Evolutionary conservation across 495 filamentous ascomycete genomes (phyloP).

Genomic region (Talaromyces trachyspermus): DNA sequence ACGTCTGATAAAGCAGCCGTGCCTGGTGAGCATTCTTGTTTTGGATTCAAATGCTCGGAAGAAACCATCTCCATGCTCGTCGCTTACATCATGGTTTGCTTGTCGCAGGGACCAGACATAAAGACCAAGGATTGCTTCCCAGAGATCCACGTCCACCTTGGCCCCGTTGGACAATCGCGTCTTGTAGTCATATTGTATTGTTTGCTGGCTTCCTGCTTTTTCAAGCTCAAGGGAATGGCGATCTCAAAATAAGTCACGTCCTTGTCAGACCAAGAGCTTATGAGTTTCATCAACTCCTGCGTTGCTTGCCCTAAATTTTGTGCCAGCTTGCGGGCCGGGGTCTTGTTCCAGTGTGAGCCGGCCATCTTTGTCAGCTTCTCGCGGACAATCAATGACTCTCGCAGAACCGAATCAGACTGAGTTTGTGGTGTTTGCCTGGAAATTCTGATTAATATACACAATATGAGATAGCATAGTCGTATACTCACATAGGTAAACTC

Average conservation of each 20-base stretch:
- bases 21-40: not conserved
- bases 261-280: not conserved
- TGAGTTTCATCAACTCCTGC: constrained; percentile 6
- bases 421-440: not conserved
- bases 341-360: constrained; percentile 21
- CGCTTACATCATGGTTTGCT: not conserved
- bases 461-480: not conserved
- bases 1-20: not conserved
- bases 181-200: not conserved
- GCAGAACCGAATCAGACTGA: not conserved
- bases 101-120: constrained; percentile 4
- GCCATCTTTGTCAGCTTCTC: not conserved
- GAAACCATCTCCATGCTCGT: not conserved
- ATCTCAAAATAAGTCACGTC: not conserved
- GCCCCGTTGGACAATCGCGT: not conserved
- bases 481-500: not conserved
- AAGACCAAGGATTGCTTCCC: constrained; percentile 1
- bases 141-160: not conserved
- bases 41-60: not conserved
- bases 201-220: not conserved
- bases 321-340: constrained; percentile 24
- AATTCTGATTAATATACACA: not conserved
- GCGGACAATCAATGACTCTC: not conserved
- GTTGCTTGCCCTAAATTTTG: constrained; percentile 21
- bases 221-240: not conserved